Evolutionary conservation across 1,284 basidiomycete species (phyloP), one percentile per base, ranked within the genome.

Genomic region (Ustilago xerochloae): DNA sequence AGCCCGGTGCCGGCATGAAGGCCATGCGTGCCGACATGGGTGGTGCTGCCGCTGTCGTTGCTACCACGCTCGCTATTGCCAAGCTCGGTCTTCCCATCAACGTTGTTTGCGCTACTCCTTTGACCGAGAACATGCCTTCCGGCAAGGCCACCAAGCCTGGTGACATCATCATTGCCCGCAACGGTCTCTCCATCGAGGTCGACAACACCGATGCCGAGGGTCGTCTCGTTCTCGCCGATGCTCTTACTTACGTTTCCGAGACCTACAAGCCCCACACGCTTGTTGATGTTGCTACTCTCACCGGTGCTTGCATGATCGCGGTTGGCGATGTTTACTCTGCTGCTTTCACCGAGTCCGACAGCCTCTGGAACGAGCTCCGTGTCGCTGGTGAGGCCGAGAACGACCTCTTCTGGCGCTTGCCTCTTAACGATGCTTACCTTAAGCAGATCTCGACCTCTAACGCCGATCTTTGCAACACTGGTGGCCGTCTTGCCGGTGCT

Each of bases 201-300:
- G 92, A 94, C 85, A 94, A 94, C 85, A 94, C 93, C 5, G 93
- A 94, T 81, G 92, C 92, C 4, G 92, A 93, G 82, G 93, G 93
- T 18, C 90, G 93, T 28, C 87, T 95, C 22, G 87, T 94, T 22
- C 56, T 80, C n/a, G 81, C 84, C 88, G 93, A 95, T 83, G 92
- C 93, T 3, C 88, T 95, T 50, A 92, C 92, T 84, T 95, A 94
- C 82, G 89, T 90, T n/a, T 89, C 90, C 0, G 90, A 91, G 7
- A 87, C 88, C 49, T 93, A 89, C 87, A 91, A 91, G 84, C 90
- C 93, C 0, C 90, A 92, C 81, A 93, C 91, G 0, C 86, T 94
- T 33, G 89, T 95, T 67, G 93, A 94, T 81, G 91, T 92, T 29
- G 93, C 93, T 10, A 95, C 93, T 2, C 86, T 93, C 33, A 93